Base-by-base conservation (phyloP, 768 basidiomycete genomes). In the Boletus vinaceobasis region DNA sequence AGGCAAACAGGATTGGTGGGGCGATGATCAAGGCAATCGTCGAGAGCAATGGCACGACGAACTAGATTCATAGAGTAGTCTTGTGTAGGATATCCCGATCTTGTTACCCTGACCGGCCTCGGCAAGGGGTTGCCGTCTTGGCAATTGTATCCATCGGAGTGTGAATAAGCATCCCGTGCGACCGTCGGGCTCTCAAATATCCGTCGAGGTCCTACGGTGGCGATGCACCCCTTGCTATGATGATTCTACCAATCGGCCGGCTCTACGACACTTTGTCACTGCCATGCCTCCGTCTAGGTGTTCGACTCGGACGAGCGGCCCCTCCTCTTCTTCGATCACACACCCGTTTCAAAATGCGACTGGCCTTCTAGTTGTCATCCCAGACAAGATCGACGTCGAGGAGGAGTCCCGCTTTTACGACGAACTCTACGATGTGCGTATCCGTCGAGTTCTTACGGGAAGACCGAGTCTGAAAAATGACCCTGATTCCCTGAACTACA, bases 1-100 rank as follows among this genome's bases (percentile, higher is more conserved):
- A 93, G 67, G 93, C 88, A 10, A 86, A 82, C 21, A 84, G 79
- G 68, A 71, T 96, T 45, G 93, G 93, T 0, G 80, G 84, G 26
- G 86, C 87, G 71, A 98, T 96, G 94, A 89, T 96, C 65, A 88
- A 87, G 73, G 87, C 85, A 1, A 86, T 97, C 43, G 82, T 83
- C 77, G 84, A 88, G 62, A 85, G 79, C 26, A 65, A 51, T 23
- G 7, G 1, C 15, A 13, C 31, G 9, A 31, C 49, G 5, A 53
- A 52, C 31, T 64, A 59, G 52, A 36, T 17, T 1, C 11, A 23
- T 32, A 26, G 23, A 36, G 32, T 19, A 10, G 13, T 9, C 17
- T 29, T 19, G 31, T 31, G 23, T 39, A n/a, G 26, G 11, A 26
- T 32, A 43, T 3, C 39, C 2, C 23, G 23, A 23, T 23, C 23